Evolutionary conservation across 805 yeast genomes (phyloP).

Genomic region (Sugiyamaella chiloensis): DNA sequence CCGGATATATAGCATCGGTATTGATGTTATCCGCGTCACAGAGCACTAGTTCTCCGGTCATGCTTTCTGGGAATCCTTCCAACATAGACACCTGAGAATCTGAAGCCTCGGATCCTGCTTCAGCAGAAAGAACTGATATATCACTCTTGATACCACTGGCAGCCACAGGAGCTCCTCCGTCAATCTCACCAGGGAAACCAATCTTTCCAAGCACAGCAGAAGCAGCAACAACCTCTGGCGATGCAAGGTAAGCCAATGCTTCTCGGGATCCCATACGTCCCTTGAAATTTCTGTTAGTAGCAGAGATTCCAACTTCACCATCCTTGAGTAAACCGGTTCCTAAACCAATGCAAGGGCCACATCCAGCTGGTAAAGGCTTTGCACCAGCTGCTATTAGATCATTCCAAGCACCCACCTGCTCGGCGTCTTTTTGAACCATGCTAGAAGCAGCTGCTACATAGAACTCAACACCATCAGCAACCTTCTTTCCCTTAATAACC

Average conservation of each 20-base stretch:
- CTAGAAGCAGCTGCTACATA: slow-evolving; percentile 98
- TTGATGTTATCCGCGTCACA: slow-evolving; percentile 93
- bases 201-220: slow-evolving; percentile 94
- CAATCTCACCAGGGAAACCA: slow-evolving; percentile 85
- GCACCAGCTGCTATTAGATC: slow-evolving; percentile 89
- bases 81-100: slow-evolving; percentile 58
- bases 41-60: slow-evolving; percentile 86
- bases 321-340: slow-evolving; percentile 92
- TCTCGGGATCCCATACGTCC: slow-evolving; percentile 99
- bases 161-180: slow-evolving; percentile 52
- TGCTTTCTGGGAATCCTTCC: slow-evolving; percentile 85
- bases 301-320: slow-evolving; percentile 97
- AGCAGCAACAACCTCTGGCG: slow-evolving; percentile 98
- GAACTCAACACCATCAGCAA: slow-evolving; percentile 88
- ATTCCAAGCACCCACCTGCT: slow-evolving; percentile 88
- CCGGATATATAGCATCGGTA: slow-evolving; percentile 99
- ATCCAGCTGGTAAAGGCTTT: slow-evolving; percentile 92
- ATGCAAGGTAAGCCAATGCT: slow-evolving; percentile 91
- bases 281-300: slow-evolving; percentile 97
- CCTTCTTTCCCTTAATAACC: slow-evolving; percentile 73
- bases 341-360: slow-evolving; percentile 98
- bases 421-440: slow-evolving; percentile 90
- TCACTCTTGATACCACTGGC: slow-evolving; percentile 47
- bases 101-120: slow-evolving; percentile 30
- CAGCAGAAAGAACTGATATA: slow-evolving; percentile 30